Conservation (phyloP, 2,329 filamentous ascomycete species). For the Aspergillus jensenii region DNA sequence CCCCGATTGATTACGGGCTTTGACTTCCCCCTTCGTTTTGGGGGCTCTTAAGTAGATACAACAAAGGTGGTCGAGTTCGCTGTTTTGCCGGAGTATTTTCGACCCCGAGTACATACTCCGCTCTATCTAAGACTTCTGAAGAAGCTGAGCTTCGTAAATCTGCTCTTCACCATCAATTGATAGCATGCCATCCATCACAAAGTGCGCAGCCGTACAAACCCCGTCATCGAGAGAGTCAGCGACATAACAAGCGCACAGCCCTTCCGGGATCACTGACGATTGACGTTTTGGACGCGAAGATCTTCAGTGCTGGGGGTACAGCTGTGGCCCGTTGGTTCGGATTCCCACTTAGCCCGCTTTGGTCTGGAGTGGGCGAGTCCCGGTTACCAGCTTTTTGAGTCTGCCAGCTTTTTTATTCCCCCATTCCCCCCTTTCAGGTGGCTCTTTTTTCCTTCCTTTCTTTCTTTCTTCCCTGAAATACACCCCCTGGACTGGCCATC, state of each 20-base stretch:
- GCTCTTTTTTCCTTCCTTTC: not conserved
- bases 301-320: constrained; percentile 6
- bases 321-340: constrained; percentile 8
- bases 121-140: not conserved
- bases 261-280: not conserved
- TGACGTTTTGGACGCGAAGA: not conserved
- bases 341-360: constrained; percentile 10
- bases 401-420: constrained; percentile 15
- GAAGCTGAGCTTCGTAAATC: not conserved
- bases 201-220: not conserved
- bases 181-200: not conserved
- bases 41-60: not conserved
- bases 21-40: not conserved
- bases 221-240: not conserved
- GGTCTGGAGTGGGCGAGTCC: not conserved
- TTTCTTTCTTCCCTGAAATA: not conserved
- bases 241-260: not conserved
- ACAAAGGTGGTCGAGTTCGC: not conserved
- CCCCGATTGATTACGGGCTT: not conserved
- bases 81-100: not conserved
- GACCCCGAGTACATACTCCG: constrained; percentile 1
- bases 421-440: constrained; percentile 4
- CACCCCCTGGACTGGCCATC: not conserved
- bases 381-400: constrained; percentile 7
- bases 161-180: not conserved